Conservation (phyloP, 306 rosid genomes). For the Fragaria vesca region DNA sequence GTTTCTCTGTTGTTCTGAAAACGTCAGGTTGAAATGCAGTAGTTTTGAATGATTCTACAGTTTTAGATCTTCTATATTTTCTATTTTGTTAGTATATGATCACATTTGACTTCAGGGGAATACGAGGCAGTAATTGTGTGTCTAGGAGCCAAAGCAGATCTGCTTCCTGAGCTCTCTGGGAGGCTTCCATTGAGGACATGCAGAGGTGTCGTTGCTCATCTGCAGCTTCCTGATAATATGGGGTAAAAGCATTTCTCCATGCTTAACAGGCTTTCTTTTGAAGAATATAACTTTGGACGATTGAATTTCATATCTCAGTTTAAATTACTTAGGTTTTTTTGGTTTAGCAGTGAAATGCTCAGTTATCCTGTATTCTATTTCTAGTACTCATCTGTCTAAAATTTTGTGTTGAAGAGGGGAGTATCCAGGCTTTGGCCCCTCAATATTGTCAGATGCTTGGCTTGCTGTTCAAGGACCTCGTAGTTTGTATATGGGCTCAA, state of each 20-base stretch:
- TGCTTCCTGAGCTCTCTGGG: constrained; percentile 82
- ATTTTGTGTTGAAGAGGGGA: constrained; percentile 47
- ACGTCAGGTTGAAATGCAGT: neutral
- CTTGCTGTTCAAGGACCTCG: constrained; percentile 68
- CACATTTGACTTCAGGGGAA: constrained; percentile 44
- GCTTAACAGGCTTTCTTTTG: neutral
- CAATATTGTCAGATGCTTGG: constrained; percentile 90
- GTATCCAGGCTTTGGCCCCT: constrained; percentile 66
- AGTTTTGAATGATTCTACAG: neutral
- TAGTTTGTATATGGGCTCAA: constrained; percentile 65
- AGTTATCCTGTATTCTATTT: neutral
- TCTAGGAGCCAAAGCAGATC: constrained; percentile 79
- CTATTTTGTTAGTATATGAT: neutral
- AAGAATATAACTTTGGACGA: neutral
- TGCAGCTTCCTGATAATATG: constrained; percentile 54
- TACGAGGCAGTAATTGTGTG: constrained; percentile 79
- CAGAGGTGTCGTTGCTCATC: constrained; percentile 80
- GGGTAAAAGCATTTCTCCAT: constrained; percentile 38
- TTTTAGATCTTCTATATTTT: constrained; percentile 10
- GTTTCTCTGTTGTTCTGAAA: neutral
- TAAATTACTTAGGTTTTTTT: neutral
- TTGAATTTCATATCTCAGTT: neutral
- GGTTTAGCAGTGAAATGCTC: neutral
- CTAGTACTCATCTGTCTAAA: neutral
- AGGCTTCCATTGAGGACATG: constrained; percentile 90